Evolutionary conservation across 2,329 filamentous ascomycete genomes (phyloP).

Genomic region (Aspergillus udagawae): DNA sequence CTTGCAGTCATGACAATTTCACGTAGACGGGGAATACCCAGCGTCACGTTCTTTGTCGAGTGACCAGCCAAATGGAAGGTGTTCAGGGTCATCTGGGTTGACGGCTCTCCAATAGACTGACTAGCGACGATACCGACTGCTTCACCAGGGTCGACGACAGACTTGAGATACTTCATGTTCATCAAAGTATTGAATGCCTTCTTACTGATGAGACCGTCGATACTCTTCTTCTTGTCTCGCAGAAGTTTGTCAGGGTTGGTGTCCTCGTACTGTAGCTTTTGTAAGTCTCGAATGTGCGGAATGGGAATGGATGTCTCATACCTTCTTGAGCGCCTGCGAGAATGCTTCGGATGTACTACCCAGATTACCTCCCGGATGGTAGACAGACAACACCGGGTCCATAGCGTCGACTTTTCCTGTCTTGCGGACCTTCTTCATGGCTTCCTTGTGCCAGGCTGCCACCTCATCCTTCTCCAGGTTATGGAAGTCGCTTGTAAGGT

Average conservation of each 20-base stretch:
- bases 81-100: slow-evolving; percentile 98
- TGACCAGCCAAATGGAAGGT: slow-evolving; percentile 99
- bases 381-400: slow-evolving; percentile 71
- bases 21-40: slow-evolving; percentile 93
- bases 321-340: slow-evolving; percentile 62
- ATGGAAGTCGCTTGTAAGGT: slow-evolving; percentile 55
- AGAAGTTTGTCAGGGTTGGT: slow-evolving; percentile 62
- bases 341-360: slow-evolving; percentile 90
- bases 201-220: slow-evolving; percentile 47
- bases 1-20: slow-evolving; percentile 99
- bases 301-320: slow-evolving; percentile 25
- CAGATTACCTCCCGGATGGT: slow-evolving; percentile 70
- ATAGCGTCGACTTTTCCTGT: slow-evolving; percentile 62
- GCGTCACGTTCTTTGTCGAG: slow-evolving; percentile 95
- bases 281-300: slow-evolving; percentile 14
- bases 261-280: slow-evolving; percentile 62
- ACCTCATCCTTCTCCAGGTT: slow-evolving; percentile 65
- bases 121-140: slow-evolving; percentile 95
- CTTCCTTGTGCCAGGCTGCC: slow-evolving; percentile 56
- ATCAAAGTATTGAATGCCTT: slow-evolving; percentile 80
- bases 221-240: slow-evolving; percentile 55
- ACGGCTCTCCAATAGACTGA: slow-evolving; percentile 94
- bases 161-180: slow-evolving; percentile 87
- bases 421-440: slow-evolving; percentile 77
- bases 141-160: slow-evolving; percentile 89